Evolutionary conservation across 1,139 yeast genomes (phyloP).

Genomic region (Diutina mesorugosa): DNA sequence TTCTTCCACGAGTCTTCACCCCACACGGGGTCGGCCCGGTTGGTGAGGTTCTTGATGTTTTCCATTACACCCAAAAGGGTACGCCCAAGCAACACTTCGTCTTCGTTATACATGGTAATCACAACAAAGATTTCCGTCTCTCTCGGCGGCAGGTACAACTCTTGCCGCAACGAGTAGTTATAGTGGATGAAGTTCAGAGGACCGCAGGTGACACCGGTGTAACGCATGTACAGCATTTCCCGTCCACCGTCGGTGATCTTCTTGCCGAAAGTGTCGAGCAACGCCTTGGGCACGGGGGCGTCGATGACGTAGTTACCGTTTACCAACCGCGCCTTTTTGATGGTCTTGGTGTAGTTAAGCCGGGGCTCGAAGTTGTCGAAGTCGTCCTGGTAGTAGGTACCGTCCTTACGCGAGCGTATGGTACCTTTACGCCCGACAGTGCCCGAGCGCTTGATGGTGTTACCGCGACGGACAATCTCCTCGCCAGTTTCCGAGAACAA

Average conservation of each 20-base stretch:
- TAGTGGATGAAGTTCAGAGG: conserved; percentile 48
- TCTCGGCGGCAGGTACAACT: conserved; percentile 52
- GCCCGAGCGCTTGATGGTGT: conserved; percentile 15
- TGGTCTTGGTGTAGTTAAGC: conserved; percentile 32
- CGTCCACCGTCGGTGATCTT: conserved; percentile 31
- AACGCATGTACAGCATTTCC: conserved; percentile 68
- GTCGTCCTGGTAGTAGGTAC: conserved; percentile 14
- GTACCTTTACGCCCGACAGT: conserved; percentile 12
- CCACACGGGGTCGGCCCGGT: conserved; percentile 54
- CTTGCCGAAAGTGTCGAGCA: conserved; percentile 41
- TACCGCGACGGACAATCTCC: conserved; percentile 22
- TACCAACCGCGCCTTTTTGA: conserved; percentile 41
- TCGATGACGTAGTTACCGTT: conserved; percentile 68
- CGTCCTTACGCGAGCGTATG: conserved; percentile 6
- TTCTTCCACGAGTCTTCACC: conserved; percentile 76
- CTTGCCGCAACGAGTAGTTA: conserved; percentile 56
- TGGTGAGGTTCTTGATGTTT: conserved; percentile 50
- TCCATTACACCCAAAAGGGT: conserved; percentile 70
- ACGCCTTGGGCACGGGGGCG: conserved; percentile 59
- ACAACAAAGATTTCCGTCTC: conserved; percentile 64
- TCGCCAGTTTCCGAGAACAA: conserved; percentile 31
- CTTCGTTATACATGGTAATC: conserved; percentile 73
- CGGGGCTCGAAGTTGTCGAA: conserved; percentile 31
- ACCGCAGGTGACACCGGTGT: conserved; percentile 74
- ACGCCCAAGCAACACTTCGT: conserved; percentile 56